Conservation (phyloP, 495 filamentous ascomycete genomes). For the Podospora didyma region DNA sequence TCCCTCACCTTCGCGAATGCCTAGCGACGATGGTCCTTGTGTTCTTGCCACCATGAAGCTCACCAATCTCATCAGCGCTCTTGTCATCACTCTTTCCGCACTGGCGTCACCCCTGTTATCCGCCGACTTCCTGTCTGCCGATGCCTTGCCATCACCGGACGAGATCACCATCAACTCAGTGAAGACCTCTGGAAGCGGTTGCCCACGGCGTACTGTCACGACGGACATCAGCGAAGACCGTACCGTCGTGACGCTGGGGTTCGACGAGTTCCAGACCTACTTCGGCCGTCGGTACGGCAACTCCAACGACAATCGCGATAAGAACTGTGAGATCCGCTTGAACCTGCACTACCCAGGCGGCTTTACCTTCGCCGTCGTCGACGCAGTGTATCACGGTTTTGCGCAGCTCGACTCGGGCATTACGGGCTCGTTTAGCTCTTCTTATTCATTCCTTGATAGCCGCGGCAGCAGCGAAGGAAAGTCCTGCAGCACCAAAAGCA, state of each 20-base stretch:
- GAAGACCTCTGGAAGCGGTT: conserved; percentile 49
- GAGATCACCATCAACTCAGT: conserved; percentile 37
- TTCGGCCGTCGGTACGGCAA: conserved; percentile 30
- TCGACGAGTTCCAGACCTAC: conserved; percentile 46
- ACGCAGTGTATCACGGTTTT: conserved; percentile 47
- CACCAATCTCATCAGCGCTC: background rate
- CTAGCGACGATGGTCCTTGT: too few relatives aligned
- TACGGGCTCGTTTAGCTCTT: conserved; percentile 40
- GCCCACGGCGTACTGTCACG: conserved; percentile 41
- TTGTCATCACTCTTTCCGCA: background rate
- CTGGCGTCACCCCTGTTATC: background rate
- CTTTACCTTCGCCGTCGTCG: conserved; percentile 45
- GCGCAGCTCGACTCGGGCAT: conserved; percentile 42
- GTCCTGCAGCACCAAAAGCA: conserved; percentile 26
- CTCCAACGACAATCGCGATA: conserved; percentile 13
- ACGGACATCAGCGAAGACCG: conserved; percentile 38
- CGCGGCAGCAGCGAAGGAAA: conserved; percentile 3
- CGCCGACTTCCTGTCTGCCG: background rate
- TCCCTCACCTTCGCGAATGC: too few relatives aligned
- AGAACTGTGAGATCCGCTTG: conserved; percentile 50
- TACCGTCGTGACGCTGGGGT: conserved; percentile 44
- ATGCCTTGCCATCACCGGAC: conserved; percentile 1
- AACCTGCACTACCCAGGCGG: conserved; percentile 47
- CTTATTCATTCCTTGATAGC: conserved; percentile 41
- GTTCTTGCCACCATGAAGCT: too few relatives aligned